phyloP scores from a whole-genome alignment of 805 yeast species.

The Candida ponderosae region DNA sequence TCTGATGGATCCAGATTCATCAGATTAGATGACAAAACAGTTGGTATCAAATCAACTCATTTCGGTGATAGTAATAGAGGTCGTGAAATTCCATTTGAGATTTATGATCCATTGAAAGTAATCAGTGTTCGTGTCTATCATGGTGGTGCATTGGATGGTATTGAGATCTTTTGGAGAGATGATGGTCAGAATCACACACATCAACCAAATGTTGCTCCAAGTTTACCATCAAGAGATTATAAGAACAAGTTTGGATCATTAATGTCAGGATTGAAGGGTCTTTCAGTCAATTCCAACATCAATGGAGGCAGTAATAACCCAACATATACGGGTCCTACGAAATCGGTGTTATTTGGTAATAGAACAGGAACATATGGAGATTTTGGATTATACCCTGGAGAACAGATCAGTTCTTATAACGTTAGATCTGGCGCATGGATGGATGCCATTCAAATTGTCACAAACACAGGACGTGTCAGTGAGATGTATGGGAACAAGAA shows the following conservation, averaged over 20 bases:
- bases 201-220: constrained; percentile 26
- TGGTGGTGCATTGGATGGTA: constrained; percentile 79
- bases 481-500: constrained; percentile 56
- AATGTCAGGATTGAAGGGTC: constrained; percentile 13
- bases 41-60: constrained; percentile 30
- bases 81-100: constrained; percentile 17
- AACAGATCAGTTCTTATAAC: constrained; percentile 49
- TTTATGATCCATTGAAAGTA: constrained; percentile 32
- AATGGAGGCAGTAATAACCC: not conserved
- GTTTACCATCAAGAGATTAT: constrained; percentile 40
- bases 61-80: constrained; percentile 22
- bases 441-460: constrained; percentile 74
- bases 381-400: constrained; percentile 48
- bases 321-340: not conserved
- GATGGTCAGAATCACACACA: constrained; percentile 5
- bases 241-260: constrained; percentile 21
- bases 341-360: constrained; percentile 39
- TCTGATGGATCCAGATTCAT: constrained; percentile 9
- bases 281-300: constrained; percentile 6
- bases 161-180: constrained; percentile 39
- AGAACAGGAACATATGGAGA: constrained; percentile 46
- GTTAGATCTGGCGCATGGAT: constrained; percentile 82
- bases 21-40: constrained; percentile 27
- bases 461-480: constrained; percentile 46
- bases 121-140: constrained; percentile 56